Percentiles rank a stretch among this genome's conserved stretches.
phyloP scores from a whole-genome alignment of 805 yeast genomes.

The Candida bentonensis region DNA sequence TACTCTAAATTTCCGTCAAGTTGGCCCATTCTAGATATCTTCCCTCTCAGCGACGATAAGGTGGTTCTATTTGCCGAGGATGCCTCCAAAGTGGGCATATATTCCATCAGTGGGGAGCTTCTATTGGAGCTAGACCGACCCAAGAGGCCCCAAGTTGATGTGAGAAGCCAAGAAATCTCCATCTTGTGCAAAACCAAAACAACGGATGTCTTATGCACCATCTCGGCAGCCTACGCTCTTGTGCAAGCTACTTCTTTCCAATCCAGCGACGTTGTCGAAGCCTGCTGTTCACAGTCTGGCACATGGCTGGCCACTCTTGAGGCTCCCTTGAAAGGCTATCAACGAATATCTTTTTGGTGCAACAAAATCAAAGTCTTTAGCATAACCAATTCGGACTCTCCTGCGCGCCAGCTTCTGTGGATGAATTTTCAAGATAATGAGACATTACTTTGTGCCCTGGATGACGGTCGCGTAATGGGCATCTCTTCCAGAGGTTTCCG shows the following conservation, averaged over 20 bases:
- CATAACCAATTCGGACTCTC: background rate
- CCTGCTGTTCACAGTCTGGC: background rate
- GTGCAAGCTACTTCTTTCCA: background rate
- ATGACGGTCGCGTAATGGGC: background rate
- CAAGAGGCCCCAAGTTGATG: background rate
- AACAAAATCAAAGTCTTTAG: background rate
- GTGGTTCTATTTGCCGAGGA: background rate
- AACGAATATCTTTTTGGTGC: background rate
- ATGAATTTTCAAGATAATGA: background rate
- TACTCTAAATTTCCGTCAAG: conserved; percentile 63
- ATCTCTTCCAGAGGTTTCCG: background rate
- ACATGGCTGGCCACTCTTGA: background rate
- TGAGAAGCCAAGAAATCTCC: background rate
- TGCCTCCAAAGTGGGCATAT: background rate
- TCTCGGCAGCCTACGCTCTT: background rate
- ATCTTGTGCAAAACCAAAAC: background rate
- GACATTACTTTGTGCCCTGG: background rate
- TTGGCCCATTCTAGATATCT: conserved; percentile 76
- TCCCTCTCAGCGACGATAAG: conserved; percentile 24
- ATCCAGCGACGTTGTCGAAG: background rate
- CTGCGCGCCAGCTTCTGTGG: background rate
- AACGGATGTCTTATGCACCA: background rate
- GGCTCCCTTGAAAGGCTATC: background rate
- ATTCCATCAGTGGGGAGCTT: background rate
- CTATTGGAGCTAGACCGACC: background rate